A percentile compares a stretch with the other conserved stretches of the same genome.
phyloP scores from a whole-genome alignment of 306 rosid genomes.

The Pyrus bretschneideri region DNA sequence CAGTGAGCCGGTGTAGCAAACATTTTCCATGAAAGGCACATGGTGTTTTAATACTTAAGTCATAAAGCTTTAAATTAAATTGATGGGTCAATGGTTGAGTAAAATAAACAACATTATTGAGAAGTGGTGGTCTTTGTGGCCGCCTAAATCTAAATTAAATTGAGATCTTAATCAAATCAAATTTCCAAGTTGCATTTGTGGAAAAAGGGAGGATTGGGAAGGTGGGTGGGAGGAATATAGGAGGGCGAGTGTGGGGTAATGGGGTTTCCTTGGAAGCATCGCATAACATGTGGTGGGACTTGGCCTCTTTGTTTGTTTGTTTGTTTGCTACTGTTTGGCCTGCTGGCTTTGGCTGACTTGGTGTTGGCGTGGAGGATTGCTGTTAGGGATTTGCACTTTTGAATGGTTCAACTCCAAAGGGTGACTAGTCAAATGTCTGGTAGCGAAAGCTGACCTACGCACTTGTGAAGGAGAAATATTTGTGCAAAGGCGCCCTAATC shows the following conservation, averaged over 20 bases:
- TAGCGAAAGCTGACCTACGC: background rate
- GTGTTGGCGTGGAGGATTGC: constrained; percentile 14
- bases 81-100: background rate
- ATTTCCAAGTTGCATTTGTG: background rate
- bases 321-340: constrained; percentile 6
- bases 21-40: background rate
- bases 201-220: background rate
- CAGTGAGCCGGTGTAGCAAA: background rate
- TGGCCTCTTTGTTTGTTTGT: background rate
- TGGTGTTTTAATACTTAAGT: background rate
- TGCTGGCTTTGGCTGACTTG: constrained; percentile 6
- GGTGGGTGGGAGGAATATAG: constrained; percentile 4
- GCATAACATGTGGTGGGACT: background rate
- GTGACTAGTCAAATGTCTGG: background rate
- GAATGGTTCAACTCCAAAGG: background rate
- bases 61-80: background rate
- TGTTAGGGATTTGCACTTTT: background rate
- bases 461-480: background rate
- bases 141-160: background rate
- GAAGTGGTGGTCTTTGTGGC: background rate
- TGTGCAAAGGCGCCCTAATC: background rate
- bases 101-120: background rate
- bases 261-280: constrained; percentile 1
- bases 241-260: background rate
- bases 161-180: background rate